These are phyloP conservation scores for Bipolaris victoriae DNA, from an alignment of 2,329 filamentous ascomycete species.

Conservation along the genomic window DNA sequence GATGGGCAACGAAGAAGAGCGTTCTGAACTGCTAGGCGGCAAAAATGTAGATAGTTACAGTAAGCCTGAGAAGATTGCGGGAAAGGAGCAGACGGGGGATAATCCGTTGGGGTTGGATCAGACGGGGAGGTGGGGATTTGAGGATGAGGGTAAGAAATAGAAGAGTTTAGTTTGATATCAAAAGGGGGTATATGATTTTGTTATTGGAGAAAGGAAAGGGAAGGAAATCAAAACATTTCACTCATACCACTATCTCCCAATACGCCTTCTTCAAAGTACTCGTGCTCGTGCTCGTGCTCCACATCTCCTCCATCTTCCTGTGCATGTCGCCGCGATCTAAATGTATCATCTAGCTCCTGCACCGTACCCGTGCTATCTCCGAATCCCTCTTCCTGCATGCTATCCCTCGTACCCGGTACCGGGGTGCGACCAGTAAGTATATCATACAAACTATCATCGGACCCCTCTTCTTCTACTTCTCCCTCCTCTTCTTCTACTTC, in stretches of 20 bases:
- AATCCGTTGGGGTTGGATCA: conserved; percentile 51
- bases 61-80: conserved; percentile 47
- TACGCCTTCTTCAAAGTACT: conserved; percentile 9
- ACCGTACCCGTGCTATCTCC: conserved; percentile 31
- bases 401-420: conserved; percentile 38
- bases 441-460: conserved; percentile 57
- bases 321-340: conserved; percentile 44
- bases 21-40: conserved; percentile 46
- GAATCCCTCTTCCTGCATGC: conserved; percentile 18
- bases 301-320: background rate
- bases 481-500: conserved; percentile 19
- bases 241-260: conserved; percentile 44
- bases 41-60: conserved; percentile 50
- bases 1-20: conserved; percentile 44
- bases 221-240: conserved; percentile 41
- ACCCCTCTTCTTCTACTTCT: conserved; percentile 25
- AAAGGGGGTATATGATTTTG: background rate
- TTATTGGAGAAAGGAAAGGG: background rate
- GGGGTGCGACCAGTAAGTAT: conserved; percentile 56
- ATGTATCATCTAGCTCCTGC: conserved; percentile 53
- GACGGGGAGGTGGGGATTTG: conserved; percentile 47
- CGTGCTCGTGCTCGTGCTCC: background rate
- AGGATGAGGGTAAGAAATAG: conserved; percentile 31
- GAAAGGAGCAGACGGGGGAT: conserved; percentile 48
- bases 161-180: background rate